phyloP scores from a whole-genome alignment of 2,329 filamentous ascomycete genomes.

The Colletotrichum aenigma region DNA sequence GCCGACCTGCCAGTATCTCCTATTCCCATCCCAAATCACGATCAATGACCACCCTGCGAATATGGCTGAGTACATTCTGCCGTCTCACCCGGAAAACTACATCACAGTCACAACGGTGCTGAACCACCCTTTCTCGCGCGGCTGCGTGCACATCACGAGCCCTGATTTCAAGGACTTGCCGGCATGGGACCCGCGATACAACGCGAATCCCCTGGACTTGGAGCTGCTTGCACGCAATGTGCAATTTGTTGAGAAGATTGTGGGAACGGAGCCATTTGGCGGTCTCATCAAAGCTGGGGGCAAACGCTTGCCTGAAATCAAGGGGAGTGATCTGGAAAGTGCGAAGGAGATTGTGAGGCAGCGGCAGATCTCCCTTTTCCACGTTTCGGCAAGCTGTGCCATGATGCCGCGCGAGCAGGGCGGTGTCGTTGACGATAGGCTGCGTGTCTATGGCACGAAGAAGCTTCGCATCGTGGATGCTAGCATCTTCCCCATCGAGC shows the following conservation, averaged over 20 bases:
- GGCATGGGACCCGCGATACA: conserved; percentile 60
- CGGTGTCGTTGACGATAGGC: conserved; percentile 47
- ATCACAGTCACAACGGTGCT: conserved; percentile 61
- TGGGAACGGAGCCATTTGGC: conserved; percentile 42
- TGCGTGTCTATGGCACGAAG: conserved; percentile 47
- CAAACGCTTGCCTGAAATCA: conserved; percentile 37
- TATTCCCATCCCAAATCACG: conserved; percentile 34
- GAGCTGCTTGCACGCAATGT: conserved; percentile 52
- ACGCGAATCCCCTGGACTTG: conserved; percentile 60
- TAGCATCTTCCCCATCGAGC: conserved; percentile 47
- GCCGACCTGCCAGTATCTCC: conserved; percentile 36
- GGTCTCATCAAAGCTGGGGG: conserved; percentile 44
- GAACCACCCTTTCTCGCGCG: conserved; percentile 65
- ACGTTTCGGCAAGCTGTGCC: conserved; percentile 51
- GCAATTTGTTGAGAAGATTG: conserved; percentile 42
- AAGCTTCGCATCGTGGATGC: conserved; percentile 51
- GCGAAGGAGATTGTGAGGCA: conserved; percentile 39
- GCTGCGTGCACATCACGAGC: conserved; percentile 60
- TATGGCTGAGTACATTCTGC: conserved; percentile 24
- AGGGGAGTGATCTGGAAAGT: conserved; percentile 31
- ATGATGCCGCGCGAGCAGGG: conserved; percentile 51
- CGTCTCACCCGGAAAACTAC: conserved; percentile 48
- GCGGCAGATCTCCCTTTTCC: conserved; percentile 43
- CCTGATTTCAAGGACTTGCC: conserved; percentile 44
- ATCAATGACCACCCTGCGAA: conserved; percentile 25